Percentiles rank a stretch among this genome's conserved stretches.
Evolutionary conservation across 495 filamentous ascomycete genomes (phyloP).

Genomic region (Talaromyces stipitatus): DNA sequence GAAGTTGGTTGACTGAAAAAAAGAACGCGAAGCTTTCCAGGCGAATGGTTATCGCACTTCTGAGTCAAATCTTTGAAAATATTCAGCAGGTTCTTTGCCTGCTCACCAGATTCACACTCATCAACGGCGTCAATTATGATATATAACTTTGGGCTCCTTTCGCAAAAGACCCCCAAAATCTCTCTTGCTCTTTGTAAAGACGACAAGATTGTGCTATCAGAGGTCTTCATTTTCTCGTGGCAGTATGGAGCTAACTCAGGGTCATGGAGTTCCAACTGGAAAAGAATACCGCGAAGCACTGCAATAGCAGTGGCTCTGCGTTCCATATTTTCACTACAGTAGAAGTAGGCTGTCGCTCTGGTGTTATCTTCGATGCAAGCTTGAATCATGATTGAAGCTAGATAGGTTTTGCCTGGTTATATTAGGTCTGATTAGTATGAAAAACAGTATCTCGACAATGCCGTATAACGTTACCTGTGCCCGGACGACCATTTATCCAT

Average conservation of each 20-base stretch:
- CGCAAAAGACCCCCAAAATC: slow-evolving; percentile 21
- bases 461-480: slow-evolving; percentile 24
- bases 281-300: slow-evolving; percentile 24
- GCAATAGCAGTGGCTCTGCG: slow-evolving; percentile 20
- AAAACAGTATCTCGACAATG: background rate
- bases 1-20: slow-evolving; percentile 32
- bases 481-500: slow-evolving; percentile 37
- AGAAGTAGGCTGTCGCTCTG: slow-evolving; percentile 28
- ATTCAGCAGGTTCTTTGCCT: background rate
- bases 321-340: slow-evolving; percentile 29
- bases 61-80: slow-evolving; percentile 14
- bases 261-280: slow-evolving; percentile 27
- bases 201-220: slow-evolving; percentile 19
- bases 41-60: slow-evolving; percentile 13
- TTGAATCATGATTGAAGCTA: slow-evolving; percentile 30
- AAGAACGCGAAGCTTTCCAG: slow-evolving; percentile 24
- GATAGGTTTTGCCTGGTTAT: slow-evolving; percentile 34
- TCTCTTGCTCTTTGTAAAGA: slow-evolving; percentile 14
- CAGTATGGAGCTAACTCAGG: slow-evolving; percentile 20
- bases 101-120: slow-evolving; percentile 22
- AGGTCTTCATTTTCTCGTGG: slow-evolving; percentile 18
- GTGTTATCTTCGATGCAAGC: slow-evolving; percentile 11
- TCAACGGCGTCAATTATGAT: slow-evolving; percentile 41
- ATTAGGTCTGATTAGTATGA: background rate
- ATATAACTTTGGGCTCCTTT: slow-evolving; percentile 15